A percentile compares a stretch with the other conserved stretches of the same genome.
phyloP scores from a whole-genome alignment of 2,329 filamentous ascomycete species.

The Gyromitra esculenta region DNA sequence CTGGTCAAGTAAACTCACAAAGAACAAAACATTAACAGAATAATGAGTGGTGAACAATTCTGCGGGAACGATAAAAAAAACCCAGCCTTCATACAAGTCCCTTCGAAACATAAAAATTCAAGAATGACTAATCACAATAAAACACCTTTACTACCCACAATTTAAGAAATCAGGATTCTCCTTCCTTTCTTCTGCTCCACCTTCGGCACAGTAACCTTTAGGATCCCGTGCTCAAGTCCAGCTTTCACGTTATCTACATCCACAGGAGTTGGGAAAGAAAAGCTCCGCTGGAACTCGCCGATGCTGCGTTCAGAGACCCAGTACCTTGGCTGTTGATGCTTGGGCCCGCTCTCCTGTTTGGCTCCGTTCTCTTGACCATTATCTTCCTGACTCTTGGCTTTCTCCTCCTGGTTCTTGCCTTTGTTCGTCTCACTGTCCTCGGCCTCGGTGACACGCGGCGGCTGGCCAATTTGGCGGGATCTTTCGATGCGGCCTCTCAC shows the following conservation, averaged over 20 bases:
- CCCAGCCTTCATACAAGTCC: not conserved
- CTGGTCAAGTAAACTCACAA: not conserved
- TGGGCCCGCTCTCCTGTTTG: not conserved
- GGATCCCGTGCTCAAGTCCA: slow-evolving; percentile 68
- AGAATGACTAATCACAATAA: not conserved
- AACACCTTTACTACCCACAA: not conserved
- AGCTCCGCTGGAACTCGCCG: slow-evolving; percentile 74
- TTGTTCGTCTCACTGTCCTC: slow-evolving; percentile 53
- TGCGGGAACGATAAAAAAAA: not conserved
- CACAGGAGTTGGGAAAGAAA: slow-evolving; percentile 73
- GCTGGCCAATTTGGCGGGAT: slow-evolving; percentile 51
- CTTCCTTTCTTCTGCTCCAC: slow-evolving; percentile 61
- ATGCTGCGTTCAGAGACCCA: slow-evolving; percentile 75
- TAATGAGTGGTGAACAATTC: not conserved
- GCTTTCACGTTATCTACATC: slow-evolving; percentile 71
- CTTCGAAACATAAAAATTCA: not conserved
- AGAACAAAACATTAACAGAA: not conserved
- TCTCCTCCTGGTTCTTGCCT: not conserved
- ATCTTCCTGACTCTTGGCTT: not conserved
- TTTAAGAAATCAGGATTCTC: slow-evolving; percentile 44
- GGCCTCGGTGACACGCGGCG: slow-evolving; percentile 59
- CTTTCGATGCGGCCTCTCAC: slow-evolving; percentile 76
- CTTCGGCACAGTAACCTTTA: slow-evolving; percentile 73
- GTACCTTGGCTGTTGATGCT: slow-evolving; percentile 62
- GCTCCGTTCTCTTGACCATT: not conserved